Percentiles rank a stretch among this genome's conserved stretches.
Evolutionary conservation across 495 filamentous ascomycete genomes (phyloP).

Genomic region (Melanomma pulvis-pyrius): DNA sequence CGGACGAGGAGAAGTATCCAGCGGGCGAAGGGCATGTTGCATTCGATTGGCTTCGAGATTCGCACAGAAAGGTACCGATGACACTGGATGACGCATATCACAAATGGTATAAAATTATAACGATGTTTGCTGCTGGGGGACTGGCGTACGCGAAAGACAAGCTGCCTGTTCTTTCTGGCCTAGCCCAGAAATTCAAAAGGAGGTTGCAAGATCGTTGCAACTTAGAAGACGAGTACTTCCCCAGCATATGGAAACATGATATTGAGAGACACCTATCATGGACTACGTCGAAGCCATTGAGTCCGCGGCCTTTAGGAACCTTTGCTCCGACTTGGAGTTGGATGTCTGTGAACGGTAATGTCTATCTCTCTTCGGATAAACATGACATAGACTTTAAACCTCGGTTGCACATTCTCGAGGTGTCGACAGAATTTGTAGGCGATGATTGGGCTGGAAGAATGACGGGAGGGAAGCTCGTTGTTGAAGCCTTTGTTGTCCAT

Average conservation of each 20-base stretch:
- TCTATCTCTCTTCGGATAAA: neutral
- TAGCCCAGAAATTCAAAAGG: neutral
- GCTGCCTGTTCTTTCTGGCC: neutral
- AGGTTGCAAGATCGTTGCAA: neutral
- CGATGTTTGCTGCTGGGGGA: neutral
- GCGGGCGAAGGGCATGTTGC: neutral
- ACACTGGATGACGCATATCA: neutral
- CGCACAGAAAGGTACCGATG: neutral
- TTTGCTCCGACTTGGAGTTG: neutral
- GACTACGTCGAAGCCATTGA: too few relatives aligned
- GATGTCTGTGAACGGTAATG: neutral
- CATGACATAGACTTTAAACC: neutral
- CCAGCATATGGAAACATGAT: neutral
- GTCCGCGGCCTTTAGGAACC: neutral
- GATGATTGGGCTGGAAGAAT: too few relatives aligned
- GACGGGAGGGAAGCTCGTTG: too few relatives aligned
- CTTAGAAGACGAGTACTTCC: neutral
- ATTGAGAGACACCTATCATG: neutral
- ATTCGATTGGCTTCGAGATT: neutral
- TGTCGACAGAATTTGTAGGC: neutral
- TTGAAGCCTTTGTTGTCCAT: neutral
- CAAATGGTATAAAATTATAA: neutral
- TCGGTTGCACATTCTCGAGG: neutral
- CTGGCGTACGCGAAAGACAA: neutral
- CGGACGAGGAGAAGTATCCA: neutral